A percentile compares a stretch with the other conserved stretches of the same genome.
Evolutionary conservation across 164 flowering plant species (phyloP).

Genomic region (Sedum album): DNA sequence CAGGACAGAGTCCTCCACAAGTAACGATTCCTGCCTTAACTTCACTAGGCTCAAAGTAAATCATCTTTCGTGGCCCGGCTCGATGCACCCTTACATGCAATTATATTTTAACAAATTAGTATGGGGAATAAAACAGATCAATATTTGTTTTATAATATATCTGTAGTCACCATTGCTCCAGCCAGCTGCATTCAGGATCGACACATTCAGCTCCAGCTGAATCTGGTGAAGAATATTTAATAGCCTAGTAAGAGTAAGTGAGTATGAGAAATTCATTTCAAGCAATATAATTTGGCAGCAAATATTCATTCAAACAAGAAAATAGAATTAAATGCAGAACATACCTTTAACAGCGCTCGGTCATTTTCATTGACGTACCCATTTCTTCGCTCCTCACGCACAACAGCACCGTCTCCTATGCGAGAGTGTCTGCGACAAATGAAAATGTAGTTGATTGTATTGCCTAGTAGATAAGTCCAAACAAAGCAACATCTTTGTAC

Average conservation of each 20-base stretch:
- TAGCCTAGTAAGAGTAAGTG: slow-evolving; percentile 17
- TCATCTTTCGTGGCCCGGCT: slow-evolving; percentile 29
- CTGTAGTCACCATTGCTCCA: slow-evolving; percentile 27
- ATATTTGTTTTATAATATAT: background rate
- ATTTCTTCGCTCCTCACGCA: slow-evolving; percentile 20
- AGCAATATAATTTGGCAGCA: background rate
- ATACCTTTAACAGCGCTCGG: slow-evolving; percentile 29
- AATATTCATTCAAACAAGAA: background rate
- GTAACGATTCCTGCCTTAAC: slow-evolving; percentile 31
- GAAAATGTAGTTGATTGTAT: background rate
- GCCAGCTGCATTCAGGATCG: slow-evolving; percentile 31
- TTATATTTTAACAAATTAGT: background rate
- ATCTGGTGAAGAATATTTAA: slow-evolving; percentile 24
- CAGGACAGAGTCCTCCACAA: slow-evolving; percentile 34
- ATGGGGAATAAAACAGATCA: background rate
- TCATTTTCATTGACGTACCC: slow-evolving; percentile 32
- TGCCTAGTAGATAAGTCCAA: background rate
- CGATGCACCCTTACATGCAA: slow-evolving; percentile 23
- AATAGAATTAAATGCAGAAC: background rate
- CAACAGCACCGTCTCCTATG: slow-evolving; percentile 11
- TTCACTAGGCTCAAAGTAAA: slow-evolving; percentile 26
- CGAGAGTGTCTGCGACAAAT: slow-evolving; percentile 17
- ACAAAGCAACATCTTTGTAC: background rate
- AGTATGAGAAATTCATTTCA: background rate
- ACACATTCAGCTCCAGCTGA: slow-evolving; percentile 37